Base-by-base conservation (phyloP, 1,284 basidiomycete genomes). In the Filobasidium uniguttulatum region DNA sequence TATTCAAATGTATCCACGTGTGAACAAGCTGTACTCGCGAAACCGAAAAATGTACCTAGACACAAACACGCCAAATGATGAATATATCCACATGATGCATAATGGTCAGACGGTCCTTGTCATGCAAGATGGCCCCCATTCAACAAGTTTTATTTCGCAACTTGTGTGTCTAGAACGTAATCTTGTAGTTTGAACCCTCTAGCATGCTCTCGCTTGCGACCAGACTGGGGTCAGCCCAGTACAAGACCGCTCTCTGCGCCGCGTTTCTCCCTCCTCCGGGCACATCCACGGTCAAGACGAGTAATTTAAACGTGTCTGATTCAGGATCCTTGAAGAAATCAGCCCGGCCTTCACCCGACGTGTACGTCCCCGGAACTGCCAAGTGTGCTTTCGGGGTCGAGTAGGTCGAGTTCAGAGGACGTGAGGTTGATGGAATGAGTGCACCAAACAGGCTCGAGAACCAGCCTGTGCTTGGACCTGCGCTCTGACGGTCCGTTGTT, bases 301-400 rank as follows among this genome's bases (percentile, higher is more conserved):
- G 57, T 23, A 70, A 56, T 9, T 57, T 57, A 56, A 60, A 68
- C 20, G 62, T 59, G 1, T 63, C 66, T 3, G 55, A 51, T 7
- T 50, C 33, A 6, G 53, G 49, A 10, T 55, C 50, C 49, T 50
- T 30, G 55, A 68, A 63, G 45, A 69, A 70, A 51, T 70, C 68
- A 5, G 64, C 68, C 15, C 61, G 55, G 10, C 62, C 65, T 55
- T 70, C 68, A 10, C 65, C 68, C 20, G 63, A 54, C 47, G 59
- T 70, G 53, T 67, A 70, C 14, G 68, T 70, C 15, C 68, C 68
- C 0, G 68, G 59, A 2, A 67, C 66, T 0, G 63, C 63, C 20
- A 58, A 49, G 38, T 54, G 58, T 44, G 56, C 56, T 20, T 46
- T 52, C 23, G 45, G 49, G 10, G 43, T 46, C 17, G 37, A 22